Conservation (phyloP, 228 moss, liverwort and hornwort genomes). For the Sphagnum magellanicum region DNA sequence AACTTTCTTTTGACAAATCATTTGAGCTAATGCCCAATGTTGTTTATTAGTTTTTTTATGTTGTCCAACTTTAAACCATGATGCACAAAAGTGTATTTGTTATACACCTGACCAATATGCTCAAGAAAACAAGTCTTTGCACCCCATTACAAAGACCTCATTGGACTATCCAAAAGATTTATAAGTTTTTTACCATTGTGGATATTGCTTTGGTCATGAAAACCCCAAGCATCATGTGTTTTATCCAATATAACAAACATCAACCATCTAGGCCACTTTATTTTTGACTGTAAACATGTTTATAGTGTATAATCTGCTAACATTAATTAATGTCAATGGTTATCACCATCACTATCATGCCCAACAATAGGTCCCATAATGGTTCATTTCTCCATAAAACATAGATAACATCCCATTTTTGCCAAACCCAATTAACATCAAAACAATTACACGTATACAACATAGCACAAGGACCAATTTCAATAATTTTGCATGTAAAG, state of each 20-base stretch:
- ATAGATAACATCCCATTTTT: background rate
- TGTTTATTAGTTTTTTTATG: background rate
- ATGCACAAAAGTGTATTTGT: no score
- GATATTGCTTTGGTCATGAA: background rate
- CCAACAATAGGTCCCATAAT: conserved; percentile 4
- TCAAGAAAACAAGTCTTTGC: no score
- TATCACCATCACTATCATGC: conserved; percentile 7
- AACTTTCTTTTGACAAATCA: no score
- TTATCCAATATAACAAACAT: background rate
- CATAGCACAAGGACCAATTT: no score
- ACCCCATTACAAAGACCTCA: background rate
- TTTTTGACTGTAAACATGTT: background rate
- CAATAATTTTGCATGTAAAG: no score
- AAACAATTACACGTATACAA: no score
- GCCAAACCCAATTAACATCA: no score
- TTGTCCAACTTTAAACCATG: no score
- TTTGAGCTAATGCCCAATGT: background rate
- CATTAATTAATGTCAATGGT: background rate
- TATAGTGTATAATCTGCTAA: conserved; percentile 1
- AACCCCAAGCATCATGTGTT: background rate
- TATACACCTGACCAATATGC: no score
- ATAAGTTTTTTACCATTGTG: conserved; percentile 8
- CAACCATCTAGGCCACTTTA: background rate
- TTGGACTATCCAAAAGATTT: background rate
- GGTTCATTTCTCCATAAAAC: background rate